Percentiles rank a stretch among this genome's conserved stretches.
Evolutionary conservation across 805 yeast species (phyloP).

Genomic region (Peterozyma xylosa): DNA sequence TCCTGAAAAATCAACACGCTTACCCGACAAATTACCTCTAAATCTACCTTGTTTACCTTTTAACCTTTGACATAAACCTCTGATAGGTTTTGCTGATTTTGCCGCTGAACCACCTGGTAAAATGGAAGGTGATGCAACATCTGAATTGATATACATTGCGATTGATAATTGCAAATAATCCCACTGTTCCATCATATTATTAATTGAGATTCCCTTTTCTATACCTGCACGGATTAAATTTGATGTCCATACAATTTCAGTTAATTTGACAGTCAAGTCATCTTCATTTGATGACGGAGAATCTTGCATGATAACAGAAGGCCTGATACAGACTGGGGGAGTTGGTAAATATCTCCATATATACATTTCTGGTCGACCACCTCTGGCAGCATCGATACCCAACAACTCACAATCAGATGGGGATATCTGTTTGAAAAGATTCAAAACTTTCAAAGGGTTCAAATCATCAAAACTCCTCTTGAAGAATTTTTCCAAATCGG

Average conservation of each 20-base stretch:
- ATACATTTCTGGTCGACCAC: conserved; percentile 94
- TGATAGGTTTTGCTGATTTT: conserved; percentile 66
- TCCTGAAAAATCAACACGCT: conserved; percentile 97
- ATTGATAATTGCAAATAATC: conserved; percentile 91
- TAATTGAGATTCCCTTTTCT: conserved; percentile 89
- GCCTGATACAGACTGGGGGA: conserved; percentile 98
- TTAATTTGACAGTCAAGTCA: conserved; percentile 89
- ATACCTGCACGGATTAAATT: conserved; percentile 90
- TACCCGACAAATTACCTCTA: conserved; percentile 96
- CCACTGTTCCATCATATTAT: conserved; percentile 98
- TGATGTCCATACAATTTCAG: conserved; percentile 97
- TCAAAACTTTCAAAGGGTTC: conserved; percentile 84
- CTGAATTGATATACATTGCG: conserved; percentile 96
- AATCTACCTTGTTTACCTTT: conserved; percentile 99
- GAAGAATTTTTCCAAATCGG: conserved; percentile 82
- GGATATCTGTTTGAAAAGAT: conserved; percentile 75
- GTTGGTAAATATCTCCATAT: conserved; percentile 97
- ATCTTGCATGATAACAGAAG: conserved; percentile 91
- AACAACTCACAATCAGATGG: conserved; percentile 88
- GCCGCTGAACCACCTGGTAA: conserved; percentile 56
- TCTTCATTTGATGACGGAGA: conserved; percentile 90
- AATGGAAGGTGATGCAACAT: conserved; percentile 77
- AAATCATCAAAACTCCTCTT: conserved; percentile 88
- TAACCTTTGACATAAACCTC: conserved; percentile 94
- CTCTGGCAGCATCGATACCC: conserved; percentile 81